A percentile compares a stretch with the other conserved stretches of the same genome.
Evolutionary conservation across 768 basidiomycete species (phyloP).

Genomic region (Termitomyces sp.): DNA sequence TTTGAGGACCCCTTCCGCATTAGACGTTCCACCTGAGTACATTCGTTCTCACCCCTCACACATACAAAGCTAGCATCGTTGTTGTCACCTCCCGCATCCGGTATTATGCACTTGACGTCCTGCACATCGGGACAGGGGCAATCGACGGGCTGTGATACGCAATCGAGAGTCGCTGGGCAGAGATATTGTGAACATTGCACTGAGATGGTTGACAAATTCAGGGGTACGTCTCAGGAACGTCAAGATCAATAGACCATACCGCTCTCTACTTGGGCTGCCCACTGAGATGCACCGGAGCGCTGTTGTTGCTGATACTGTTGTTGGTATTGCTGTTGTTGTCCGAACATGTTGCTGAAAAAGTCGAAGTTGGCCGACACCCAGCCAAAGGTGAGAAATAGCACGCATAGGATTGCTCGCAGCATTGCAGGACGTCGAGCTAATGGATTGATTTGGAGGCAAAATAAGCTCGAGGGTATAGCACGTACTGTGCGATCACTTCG

Average conservation of each 20-base stretch:
- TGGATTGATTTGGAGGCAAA: not conserved
- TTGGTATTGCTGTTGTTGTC: constrained; percentile 57
- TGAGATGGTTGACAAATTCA: constrained; percentile 19
- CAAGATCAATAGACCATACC: constrained; percentile 33
- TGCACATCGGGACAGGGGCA: constrained; percentile 77
- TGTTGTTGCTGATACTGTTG: constrained; percentile 50
- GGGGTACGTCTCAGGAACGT: not conserved
- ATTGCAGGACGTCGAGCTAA: constrained; percentile 2
- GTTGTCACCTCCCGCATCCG: constrained; percentile 47
- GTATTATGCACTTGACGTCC: constrained; percentile 73
- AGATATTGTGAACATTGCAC: constrained; percentile 72
- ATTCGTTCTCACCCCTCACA: constrained; percentile 60
- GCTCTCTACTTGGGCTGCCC: constrained; percentile 58
- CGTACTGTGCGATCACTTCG: not conserved
- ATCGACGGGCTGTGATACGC: constrained; percentile 53
- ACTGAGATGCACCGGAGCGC: constrained; percentile 51
- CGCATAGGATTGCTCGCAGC: constrained; percentile 12
- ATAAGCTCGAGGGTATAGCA: too few species aligned
- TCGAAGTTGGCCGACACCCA: constrained; percentile 61
- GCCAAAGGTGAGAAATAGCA: constrained; percentile 30
- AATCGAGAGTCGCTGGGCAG: constrained; percentile 70
- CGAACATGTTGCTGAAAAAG: constrained; percentile 78
- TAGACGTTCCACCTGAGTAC: constrained; percentile 54
- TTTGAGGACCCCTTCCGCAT: constrained; percentile 27
- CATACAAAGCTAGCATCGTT: constrained; percentile 63